These are phyloP conservation scores for Citrus maxima DNA, from an alignment of 345 rosid genomes.

Conservation along the genomic window DNA sequence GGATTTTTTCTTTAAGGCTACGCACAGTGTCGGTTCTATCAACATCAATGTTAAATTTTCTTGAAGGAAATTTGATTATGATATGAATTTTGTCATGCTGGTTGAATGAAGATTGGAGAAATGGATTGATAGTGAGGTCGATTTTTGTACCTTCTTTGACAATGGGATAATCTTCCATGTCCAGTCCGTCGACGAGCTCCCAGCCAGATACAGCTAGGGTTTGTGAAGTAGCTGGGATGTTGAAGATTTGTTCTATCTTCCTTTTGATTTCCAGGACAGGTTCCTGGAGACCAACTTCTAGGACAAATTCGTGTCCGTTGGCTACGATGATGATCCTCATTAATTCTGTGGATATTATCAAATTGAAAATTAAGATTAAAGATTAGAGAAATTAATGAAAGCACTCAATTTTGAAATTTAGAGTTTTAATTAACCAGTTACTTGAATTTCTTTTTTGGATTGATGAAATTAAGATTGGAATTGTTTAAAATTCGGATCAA, in stretches of 20 bases:
- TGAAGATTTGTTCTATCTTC: constrained; percentile 47
- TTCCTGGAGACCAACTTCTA: constrained; percentile 57
- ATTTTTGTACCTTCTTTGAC: constrained; percentile 63
- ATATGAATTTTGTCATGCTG: constrained; percentile 32
- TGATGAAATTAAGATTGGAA: neutral
- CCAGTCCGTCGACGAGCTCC: constrained; percentile 85
- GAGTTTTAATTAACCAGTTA: neutral
- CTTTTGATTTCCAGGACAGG: constrained; percentile 61
- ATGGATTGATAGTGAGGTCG: constrained; percentile 51
- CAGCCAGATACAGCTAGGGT: constrained; percentile 61
- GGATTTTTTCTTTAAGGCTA: constrained; percentile 84
- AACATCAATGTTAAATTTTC: constrained; percentile 45
- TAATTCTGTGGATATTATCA: constrained; percentile 5
- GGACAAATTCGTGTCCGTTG: constrained; percentile 42
- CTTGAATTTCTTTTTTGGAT: neutral
- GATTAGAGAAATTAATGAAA: neutral
- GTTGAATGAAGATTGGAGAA: constrained; percentile 5
- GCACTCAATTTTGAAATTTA: neutral
- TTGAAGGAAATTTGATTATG: constrained; percentile 56
- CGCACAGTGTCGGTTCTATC: constrained; percentile 73
- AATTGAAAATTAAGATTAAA: neutral
- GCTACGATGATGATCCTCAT: constrained; percentile 56
- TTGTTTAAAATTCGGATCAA: neutral
- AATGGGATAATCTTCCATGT: constrained; percentile 89
- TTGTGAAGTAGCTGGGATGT: constrained; percentile 48